Base-by-base conservation (phyloP, 2,329 filamentous ascomycete genomes). In the Myotisia sp. region DNA sequence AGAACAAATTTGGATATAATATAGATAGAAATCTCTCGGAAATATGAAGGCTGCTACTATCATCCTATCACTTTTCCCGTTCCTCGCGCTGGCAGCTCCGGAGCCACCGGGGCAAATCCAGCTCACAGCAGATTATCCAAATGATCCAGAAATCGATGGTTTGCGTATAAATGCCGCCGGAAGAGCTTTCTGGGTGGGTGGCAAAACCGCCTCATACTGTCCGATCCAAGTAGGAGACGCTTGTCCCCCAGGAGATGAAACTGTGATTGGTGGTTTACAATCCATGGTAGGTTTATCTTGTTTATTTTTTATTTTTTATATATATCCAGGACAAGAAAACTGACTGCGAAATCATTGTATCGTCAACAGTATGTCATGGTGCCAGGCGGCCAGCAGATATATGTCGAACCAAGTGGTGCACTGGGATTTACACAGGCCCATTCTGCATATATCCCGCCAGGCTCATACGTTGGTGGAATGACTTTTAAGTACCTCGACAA, bases 351-450 rank as follows among this genome's bases (percentile, higher is more conserved):
- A 17, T n/a, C 30, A 18, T 17, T 14, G 13, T 36, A 39, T 17
- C 14, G 13, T 8, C 3, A 23, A 12, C 24, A 70, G 47, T 53
- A 58, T 21, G 65, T 71, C 20, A 48, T 63, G 19, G 74, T 77
- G 3, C 73, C 74, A 4, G 74, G 74, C 18, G 75, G 76, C 17
- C 74, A 80, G 46, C 54, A 63, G 37, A 62, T 76, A 44, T 79
- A 71, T 51, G 61, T 79, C 37, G 58, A 55, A 3, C 58, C 65
- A 3, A 52, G 61, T 17, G 76, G 74, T 4, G 56, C 62, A 6
- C 51, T 79, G 37, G 58, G 61, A 36, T 79, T 70, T 55, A 71
- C 71, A 0, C 41, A 47, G 13, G 62, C 73, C 0, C 71, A 77
- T 55, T 74, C 70, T 0, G 54, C 52, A 2, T 55, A 47, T 37